Base-by-base conservation (phyloP, 1,284 basidiomycete genomes). In the Fomitopsis pinicola region DNA sequence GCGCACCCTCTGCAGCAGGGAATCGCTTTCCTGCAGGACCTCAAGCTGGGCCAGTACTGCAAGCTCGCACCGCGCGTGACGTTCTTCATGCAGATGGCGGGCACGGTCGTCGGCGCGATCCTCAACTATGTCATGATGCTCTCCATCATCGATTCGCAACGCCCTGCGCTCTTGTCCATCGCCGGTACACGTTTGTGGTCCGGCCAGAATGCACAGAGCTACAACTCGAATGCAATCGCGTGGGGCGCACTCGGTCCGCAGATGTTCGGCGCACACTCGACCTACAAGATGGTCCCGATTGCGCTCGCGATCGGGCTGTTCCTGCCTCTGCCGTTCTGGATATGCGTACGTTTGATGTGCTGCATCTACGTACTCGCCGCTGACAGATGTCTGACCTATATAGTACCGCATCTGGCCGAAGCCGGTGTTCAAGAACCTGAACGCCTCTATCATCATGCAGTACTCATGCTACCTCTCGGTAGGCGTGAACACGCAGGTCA, bases 51-150 rank as follows among this genome's bases (percentile, higher is more conserved):
- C 19, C 69, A 69, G 61, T 72, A 88, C 72, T 83, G 83, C 65
- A 89, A 89, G 73, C 76, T 89, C 53, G 82, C 86, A 19, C 87
- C 87, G 17, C 77, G 82, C 1, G 79, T 80, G 1, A 87, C 85
- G 1, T 87, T 89, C 70, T 73, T 76, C 6, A 82, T 84, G 42
- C 87, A 89, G 69, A 74, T 79, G 42, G 30, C 26, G 3, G 59
- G 59, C 35, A 80, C 85, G 5, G 67, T 86, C 50, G 70, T 74
- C 54, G 72, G 71, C 12, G 68, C 70, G 1, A 64, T 72, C 62
- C 64, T 71, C 22, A 70, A 78, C 83, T 67, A 78, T 62, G 72
- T 82, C 42, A 79, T 82, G 69, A 82, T 83, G 80, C 77, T 79
- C 65, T 75, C 73, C 6, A 80, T 84, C 63, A 78, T 84, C 66